Evolutionary conservation across 2,329 filamentous ascomycete genomes (phyloP).

Genomic region (Beauveria varroae): DNA sequence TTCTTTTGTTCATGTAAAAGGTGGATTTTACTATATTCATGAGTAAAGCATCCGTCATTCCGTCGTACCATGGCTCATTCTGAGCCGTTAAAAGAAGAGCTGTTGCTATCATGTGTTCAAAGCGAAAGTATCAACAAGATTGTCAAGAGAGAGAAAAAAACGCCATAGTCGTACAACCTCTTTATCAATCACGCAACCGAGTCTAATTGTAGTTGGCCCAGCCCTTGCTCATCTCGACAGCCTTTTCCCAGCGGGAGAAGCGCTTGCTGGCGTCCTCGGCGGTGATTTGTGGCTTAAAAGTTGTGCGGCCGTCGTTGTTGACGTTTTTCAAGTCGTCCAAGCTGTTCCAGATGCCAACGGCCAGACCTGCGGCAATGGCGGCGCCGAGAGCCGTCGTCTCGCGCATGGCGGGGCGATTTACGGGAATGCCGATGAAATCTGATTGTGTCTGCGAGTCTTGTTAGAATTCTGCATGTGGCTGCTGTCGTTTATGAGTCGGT

Average conservation of each 20-base stretch:
- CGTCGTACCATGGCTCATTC: neutral
- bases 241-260: conserved; percentile 67
- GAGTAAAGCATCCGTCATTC: conserved; percentile 2
- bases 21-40: neutral
- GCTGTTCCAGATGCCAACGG: conserved; percentile 64
- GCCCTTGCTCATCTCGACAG: conserved; percentile 70
- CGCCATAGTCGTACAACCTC: conserved; percentile 3
- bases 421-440: conserved; percentile 71
- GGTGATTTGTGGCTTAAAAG: conserved; percentile 61
- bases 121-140: neutral
- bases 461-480: conserved; percentile 17
- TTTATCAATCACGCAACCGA: neutral
- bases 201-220: conserved; percentile 42
- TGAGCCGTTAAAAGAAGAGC: neutral
- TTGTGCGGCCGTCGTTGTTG: conserved; percentile 60
- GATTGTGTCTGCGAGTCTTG: conserved; percentile 67
- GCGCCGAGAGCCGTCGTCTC: conserved; percentile 78
- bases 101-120: neutral
- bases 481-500: neutral
- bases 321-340: conserved; percentile 65
- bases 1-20: neutral
- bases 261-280: conserved; percentile 50
- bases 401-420: conserved; percentile 71
- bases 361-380: conserved; percentile 76
- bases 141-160: neutral